Conservation (phyloP, 208 protist genomes). For the Leishmania lainsoni region DNA sequence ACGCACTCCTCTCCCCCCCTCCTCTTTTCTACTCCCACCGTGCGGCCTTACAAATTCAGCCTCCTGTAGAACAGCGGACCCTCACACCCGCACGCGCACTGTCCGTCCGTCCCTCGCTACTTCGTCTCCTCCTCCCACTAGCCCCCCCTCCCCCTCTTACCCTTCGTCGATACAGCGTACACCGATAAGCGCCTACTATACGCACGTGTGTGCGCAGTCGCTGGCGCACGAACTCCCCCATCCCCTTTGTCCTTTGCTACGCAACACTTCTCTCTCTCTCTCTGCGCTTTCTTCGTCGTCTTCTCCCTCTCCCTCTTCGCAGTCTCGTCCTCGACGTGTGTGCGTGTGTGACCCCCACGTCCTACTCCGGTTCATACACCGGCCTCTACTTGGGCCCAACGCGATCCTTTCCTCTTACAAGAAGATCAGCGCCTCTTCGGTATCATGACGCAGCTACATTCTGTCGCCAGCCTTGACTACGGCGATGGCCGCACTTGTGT, state of each 20-base stretch:
- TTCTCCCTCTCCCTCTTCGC: background rate
- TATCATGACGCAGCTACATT: constrained; percentile 85
- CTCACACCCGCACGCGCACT: background rate
- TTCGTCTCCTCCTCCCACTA: constrained; percentile 1
- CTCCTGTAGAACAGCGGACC: background rate
- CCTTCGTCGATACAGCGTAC: background rate
- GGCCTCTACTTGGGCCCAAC: background rate
- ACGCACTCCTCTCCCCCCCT: background rate
- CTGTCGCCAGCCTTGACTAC: constrained; percentile 88
- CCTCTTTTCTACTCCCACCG: background rate
- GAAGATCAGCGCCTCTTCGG: background rate
- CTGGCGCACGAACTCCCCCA: background rate
- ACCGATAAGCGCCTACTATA: background rate
- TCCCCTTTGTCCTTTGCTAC: background rate
- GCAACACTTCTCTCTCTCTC: no score
- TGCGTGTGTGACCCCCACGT: background rate
- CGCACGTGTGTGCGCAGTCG: background rate
- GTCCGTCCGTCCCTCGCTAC: background rate
- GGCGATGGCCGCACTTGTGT: constrained; percentile 89
- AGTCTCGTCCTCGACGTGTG: background rate
- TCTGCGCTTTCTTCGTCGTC: background rate
- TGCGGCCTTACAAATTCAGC: background rate
- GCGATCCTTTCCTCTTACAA: background rate
- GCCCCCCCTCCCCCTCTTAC: background rate
- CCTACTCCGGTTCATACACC: background rate